These are phyloP conservation scores for Trichoderma atroviride DNA, from an alignment of 2,329 filamentous ascomycete genomes.

Conservation along the genomic window DNA sequence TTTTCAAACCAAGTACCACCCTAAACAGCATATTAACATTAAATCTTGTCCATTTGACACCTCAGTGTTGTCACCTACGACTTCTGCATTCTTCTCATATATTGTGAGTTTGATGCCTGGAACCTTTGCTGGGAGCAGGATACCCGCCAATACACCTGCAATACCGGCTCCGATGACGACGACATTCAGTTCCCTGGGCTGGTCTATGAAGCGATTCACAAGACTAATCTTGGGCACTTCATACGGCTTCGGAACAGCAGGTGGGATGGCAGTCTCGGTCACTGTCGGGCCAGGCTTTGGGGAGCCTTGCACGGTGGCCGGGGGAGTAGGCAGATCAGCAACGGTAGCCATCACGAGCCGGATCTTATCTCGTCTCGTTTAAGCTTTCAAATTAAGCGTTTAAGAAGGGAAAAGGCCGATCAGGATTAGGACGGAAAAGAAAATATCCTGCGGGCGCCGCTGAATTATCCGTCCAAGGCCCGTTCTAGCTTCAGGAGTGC, in stretches of 20 bases:
- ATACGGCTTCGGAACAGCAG: conserved; percentile 11
- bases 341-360: conserved; percentile 10
- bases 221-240: conserved; percentile 18
- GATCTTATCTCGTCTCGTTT: background rate
- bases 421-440: background rate
- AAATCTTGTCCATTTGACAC: background rate
- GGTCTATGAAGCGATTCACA: conserved; percentile 42
- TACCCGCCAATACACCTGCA: conserved; percentile 55
- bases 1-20: conserved; percentile 60
- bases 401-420: background rate
- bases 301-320: conserved; percentile 13
- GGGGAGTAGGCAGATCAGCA: conserved; percentile 22
- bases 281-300: background rate
- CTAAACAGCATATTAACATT: conserved; percentile 31
- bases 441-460: background rate
- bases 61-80: conserved; percentile 50
- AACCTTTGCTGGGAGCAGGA: conserved; percentile 68
- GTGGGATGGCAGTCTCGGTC: background rate
- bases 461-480: background rate
- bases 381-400: conserved; percentile 5
- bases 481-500: background rate
- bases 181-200: conserved; percentile 40
- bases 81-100: conserved; percentile 68
- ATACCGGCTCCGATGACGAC: conserved; percentile 44
- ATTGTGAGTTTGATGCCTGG: conserved; percentile 67